phyloP scores from a whole-genome alignment of 768 basidiomycete species.

The Hypholoma fasciculare region DNA sequence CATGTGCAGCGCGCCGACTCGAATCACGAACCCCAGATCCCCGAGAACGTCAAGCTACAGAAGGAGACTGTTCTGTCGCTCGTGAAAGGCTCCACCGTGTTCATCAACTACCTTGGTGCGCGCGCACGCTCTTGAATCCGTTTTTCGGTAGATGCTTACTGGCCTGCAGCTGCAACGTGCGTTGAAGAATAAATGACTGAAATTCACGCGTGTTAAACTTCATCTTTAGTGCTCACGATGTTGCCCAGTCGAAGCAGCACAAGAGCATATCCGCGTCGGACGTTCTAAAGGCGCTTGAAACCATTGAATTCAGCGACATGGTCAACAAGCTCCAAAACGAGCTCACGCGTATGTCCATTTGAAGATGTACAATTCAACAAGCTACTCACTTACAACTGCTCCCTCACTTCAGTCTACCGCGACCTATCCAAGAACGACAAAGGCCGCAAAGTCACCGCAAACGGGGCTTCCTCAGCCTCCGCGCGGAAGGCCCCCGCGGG shows the following conservation, averaged over 20 bases:
- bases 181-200: conserved; percentile 15
- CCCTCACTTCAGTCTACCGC: conserved; percentile 53
- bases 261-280: conserved; percentile 90
- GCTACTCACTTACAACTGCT: background rate
- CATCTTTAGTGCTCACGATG: conserved; percentile 75
- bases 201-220: conserved; percentile 12
- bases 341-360: conserved; percentile 50
- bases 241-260: conserved; percentile 80
- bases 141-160: background rate
- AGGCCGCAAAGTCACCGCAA: conserved; percentile 37
- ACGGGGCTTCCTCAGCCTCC: conserved; percentile 20
- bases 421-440: conserved; percentile 65
- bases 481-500: conserved; percentile 17
- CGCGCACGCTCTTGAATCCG: conserved; percentile 7
- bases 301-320: conserved; percentile 75
- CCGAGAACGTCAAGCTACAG: conserved; percentile 82
- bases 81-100: conserved; percentile 88
- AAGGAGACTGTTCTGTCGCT: conserved; percentile 88
- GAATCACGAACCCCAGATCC: conserved; percentile 54
- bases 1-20: background rate
- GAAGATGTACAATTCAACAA: background rate
- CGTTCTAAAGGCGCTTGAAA: conserved; percentile 83
- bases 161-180: conserved; percentile 47
- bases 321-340: conserved; percentile 63
- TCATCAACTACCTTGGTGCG: conserved; percentile 91